These are phyloP conservation scores for Lycium barbarum DNA, from an alignment of 257 asterid genomes.

Conservation along the genomic window DNA sequence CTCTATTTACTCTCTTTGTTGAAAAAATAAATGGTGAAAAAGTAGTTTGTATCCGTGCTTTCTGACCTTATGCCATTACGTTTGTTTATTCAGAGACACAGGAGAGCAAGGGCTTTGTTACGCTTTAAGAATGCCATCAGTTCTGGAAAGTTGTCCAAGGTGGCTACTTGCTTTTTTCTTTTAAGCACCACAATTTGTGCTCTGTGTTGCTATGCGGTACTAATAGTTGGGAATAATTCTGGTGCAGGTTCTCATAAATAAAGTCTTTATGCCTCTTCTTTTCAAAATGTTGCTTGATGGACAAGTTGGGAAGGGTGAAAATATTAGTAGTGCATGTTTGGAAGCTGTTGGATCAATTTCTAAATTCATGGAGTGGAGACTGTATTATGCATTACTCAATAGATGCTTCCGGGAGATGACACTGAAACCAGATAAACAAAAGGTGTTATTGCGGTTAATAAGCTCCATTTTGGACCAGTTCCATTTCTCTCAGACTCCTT, in stretches of 20 bases:
- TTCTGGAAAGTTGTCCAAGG: constrained; percentile 69
- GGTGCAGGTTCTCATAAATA: constrained; percentile 68
- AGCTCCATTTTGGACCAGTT: constrained; percentile 75
- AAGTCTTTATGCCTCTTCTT: constrained; percentile 80
- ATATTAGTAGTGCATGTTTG: constrained; percentile 77
- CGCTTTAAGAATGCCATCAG: constrained; percentile 62
- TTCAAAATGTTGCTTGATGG: constrained; percentile 74
- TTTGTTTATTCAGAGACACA: constrained; percentile 72
- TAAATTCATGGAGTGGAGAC: constrained; percentile 79
- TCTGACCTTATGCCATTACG: constrained; percentile 30
- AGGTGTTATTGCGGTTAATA: constrained; percentile 69
- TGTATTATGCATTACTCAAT: constrained; percentile 60
- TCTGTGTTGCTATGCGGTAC: not conserved
- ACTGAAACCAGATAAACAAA: constrained; percentile 75
- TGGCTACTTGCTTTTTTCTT: constrained; percentile 36
- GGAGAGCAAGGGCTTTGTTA: constrained; percentile 86
- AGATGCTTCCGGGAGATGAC: constrained; percentile 80
- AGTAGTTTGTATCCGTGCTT: not conserved
- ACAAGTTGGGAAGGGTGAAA: constrained; percentile 87
- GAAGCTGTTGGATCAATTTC: constrained; percentile 83
- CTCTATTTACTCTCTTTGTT: not conserved
- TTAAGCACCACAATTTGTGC: constrained; percentile 29
- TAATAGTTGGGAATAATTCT: not conserved
- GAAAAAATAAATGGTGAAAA: not conserved
- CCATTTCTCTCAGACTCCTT: constrained; percentile 61